phyloP scores from a whole-genome alignment of 2,329 filamentous ascomycete genomes.

The Raffaelea arxii region DNA sequence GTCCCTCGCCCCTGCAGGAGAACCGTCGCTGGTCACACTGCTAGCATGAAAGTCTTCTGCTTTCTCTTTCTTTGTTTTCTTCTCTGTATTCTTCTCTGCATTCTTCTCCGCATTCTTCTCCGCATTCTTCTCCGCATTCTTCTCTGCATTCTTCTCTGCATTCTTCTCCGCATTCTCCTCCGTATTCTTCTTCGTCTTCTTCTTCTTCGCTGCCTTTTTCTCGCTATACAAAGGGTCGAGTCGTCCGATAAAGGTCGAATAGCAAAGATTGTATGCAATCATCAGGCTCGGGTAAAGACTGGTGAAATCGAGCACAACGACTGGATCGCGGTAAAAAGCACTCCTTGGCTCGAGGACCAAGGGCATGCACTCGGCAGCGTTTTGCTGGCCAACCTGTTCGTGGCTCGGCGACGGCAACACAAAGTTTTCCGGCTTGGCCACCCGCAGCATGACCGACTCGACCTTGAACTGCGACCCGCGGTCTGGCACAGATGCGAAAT shows the following conservation, averaged over 20 bases:
- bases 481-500: slow-evolving; percentile 94
- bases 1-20: too few relatives aligned
- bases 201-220: too few relatives aligned
- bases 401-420: slow-evolving; percentile 80
- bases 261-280: slow-evolving; percentile 99
- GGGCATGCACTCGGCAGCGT: slow-evolving; percentile 86
- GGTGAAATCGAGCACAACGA: slow-evolving; percentile 91
- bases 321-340: slow-evolving; percentile 80
- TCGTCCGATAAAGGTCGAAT: slow-evolving; percentile 88
- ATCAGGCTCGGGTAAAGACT: slow-evolving; percentile 94
- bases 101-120: neutral
- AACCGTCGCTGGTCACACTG: too few relatives aligned
- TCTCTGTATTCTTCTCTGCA: neutral
- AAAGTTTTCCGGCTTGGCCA: slow-evolving; percentile 94
- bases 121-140: too few relatives aligned
- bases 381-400: slow-evolving; percentile 88
- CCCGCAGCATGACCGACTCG: slow-evolving; percentile 96
- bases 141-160: neutral
- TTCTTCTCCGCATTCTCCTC: neutral
- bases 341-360: slow-evolving; percentile 97
- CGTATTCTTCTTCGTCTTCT: neutral
- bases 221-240: slow-evolving; percentile 30
- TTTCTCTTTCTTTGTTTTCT: too few relatives aligned
- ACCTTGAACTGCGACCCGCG: slow-evolving; percentile 97
- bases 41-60: too few relatives aligned